Evolutionary conservation across 129 eudicot genomes (phyloP).

Genomic region (Arctium lappa): DNA sequence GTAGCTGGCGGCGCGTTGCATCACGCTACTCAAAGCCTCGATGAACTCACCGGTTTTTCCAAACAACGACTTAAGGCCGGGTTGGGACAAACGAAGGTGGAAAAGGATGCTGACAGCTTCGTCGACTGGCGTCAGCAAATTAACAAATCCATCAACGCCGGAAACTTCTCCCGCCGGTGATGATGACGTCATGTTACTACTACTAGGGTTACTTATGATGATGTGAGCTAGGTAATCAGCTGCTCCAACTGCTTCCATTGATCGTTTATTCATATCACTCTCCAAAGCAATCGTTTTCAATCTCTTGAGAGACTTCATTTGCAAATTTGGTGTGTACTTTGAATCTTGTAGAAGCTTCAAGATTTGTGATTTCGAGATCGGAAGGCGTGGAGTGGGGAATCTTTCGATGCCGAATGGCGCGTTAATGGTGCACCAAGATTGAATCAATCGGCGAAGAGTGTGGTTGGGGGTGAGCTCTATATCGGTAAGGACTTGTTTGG

Average conservation of each 20-base stretch:
- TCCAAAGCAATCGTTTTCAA: constrained; percentile 42
- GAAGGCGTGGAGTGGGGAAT: constrained; percentile 60
- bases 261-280: constrained; percentile 46
- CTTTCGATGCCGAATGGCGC: constrained; percentile 55
- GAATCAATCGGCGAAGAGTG: constrained; percentile 56
- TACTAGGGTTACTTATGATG: constrained; percentile 17
- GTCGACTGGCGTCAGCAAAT: background rate
- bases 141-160: constrained; percentile 10
- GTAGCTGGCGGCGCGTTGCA: constrained; percentile 36
- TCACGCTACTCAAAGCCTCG: constrained; percentile 28
- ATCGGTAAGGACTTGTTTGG: constrained; percentile 50
- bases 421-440: constrained; percentile 69
- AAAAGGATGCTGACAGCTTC: constrained; percentile 51
- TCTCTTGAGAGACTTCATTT: constrained; percentile 30
- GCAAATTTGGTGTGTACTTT: constrained; percentile 24
- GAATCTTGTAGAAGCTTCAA: constrained; percentile 49
- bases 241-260: constrained; percentile 53
- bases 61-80: constrained; percentile 28
- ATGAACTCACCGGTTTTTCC: constrained; percentile 26
- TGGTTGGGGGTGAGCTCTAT: constrained; percentile 55
- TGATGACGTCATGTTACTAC: background rate
- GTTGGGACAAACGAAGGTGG: constrained; percentile 41
- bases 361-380: constrained; percentile 42
- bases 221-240: constrained; percentile 38
- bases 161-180: background rate